Conservation (phyloP, 148 eudicot genomes). For the Beta vulgaris region DNA sequence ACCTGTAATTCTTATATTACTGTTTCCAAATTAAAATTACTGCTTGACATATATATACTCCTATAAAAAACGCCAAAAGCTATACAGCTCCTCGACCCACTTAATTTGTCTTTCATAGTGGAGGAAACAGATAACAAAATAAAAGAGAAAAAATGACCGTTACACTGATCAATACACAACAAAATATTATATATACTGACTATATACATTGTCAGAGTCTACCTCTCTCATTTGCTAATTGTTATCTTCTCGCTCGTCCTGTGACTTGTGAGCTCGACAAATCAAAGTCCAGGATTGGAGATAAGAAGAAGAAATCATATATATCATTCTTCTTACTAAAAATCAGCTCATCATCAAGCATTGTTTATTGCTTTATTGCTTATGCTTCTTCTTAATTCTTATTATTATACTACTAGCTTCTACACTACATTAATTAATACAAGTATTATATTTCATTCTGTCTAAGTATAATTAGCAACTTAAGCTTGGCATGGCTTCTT, state of each 20-base stretch:
- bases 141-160: constrained; percentile 6
- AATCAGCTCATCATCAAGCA: no score
- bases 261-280: not conserved
- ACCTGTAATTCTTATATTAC: no score
- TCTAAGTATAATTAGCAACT: no score
- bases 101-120: not conserved
- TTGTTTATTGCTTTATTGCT: no score
- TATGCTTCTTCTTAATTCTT: no score
- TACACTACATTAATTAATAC: no score
- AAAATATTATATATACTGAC: not conserved
- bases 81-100: not conserved
- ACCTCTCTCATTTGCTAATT: not conserved
- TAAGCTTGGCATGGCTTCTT: constrained; percentile 20
- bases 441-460: not conserved
- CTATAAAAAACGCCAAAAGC: not conserved
- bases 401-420: no score
- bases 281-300: not conserved
- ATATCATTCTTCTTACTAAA: not conserved
- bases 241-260: not conserved
- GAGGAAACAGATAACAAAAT: not conserved
- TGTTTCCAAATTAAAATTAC: not conserved
- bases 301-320: not conserved
- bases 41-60: no score
- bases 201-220: not conserved
- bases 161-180: not conserved